Base-by-base conservation (phyloP, 2,329 filamentous ascomycete genomes). In the Fusarium papillatum region DNA sequence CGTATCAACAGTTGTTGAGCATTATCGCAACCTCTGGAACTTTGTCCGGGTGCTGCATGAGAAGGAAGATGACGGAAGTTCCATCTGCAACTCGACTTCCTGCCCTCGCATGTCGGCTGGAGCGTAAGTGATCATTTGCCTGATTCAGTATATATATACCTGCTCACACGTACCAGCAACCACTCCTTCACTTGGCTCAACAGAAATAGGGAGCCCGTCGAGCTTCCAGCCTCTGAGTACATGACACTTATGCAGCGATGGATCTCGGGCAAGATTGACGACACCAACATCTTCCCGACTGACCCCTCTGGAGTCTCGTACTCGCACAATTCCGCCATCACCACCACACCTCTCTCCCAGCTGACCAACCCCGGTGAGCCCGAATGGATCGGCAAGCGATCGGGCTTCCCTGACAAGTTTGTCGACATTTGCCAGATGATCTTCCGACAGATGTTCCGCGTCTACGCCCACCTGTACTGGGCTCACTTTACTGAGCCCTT, bases 141-240 rank as follows among this genome's bases (percentile, higher is more conserved):
- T 26, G 10, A 41, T 17, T 8, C 22, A 36, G n/a, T 17, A 31
- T 29, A 60, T 22, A 53, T 59, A 55, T 29, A 60, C 19, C 48
- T 59, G 50, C 77, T 80, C 14, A 80, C 69, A 34, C 36, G 4
- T 48, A 8, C 16, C 36, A 93, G 90, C n/a, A 97, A 97, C 80
- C 94, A 98, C 84, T 98, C 95, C 31, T 98, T 98, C 84, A 98
- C 96, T 61, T 98, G 96, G 96, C 91, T 98, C 66, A 97, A 98
- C 85, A 93, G 93, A 76, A 93, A 95, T 80, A 92, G 94, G 79
- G 93, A 95, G 82, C 95, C 96, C 14, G 95, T 98, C 76, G 96
- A 98, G 85, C 94, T 98, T 50, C 95, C 96, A 5, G 96, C 96
- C 9, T 93, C 93, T 73, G 95, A 97, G 84, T 98, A 98, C 86